Conservation (phyloP, 352 stramenopile genomes). For the Phytopythium montanum region DNA sequence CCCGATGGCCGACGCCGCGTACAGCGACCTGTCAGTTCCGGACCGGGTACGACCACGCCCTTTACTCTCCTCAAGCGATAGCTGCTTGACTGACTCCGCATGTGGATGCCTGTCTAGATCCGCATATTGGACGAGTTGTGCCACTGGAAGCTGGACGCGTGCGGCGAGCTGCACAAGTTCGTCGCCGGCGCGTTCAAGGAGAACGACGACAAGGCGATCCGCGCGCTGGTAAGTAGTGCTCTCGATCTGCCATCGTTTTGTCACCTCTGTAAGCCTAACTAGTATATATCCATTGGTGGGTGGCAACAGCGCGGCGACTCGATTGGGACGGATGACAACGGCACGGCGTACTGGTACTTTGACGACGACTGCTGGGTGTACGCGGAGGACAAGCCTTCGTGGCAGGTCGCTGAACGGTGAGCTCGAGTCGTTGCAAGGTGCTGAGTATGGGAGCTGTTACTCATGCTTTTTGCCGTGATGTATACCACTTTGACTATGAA, state of each 20-base stretch:
- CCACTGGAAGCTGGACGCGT: constrained; percentile 80
- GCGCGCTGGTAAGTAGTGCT: constrained; percentile 44
- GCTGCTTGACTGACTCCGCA: neutral
- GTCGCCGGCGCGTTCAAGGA: constrained; percentile 65
- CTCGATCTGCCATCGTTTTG: neutral
- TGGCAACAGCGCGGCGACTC: constrained; percentile 46
- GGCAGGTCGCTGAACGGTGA: constrained; percentile 48
- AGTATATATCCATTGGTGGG: constrained; percentile 10
- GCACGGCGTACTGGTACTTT: constrained; percentile 84
- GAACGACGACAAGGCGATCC: constrained; percentile 48
- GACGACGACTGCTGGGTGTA: constrained; percentile 85
- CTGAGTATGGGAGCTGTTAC: neutral
- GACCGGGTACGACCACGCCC: constrained; percentile 37
- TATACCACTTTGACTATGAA: neutral
- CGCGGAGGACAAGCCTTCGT: constrained; percentile 64
- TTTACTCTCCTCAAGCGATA: neutral
- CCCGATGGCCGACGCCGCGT: constrained; percentile 51
- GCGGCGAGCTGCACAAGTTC: constrained; percentile 71
- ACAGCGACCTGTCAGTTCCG: constrained; percentile 52
- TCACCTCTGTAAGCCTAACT: neutral
- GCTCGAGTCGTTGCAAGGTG: neutral
- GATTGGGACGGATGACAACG: constrained; percentile 73
- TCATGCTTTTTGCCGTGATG: neutral
- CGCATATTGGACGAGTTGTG: constrained; percentile 79
- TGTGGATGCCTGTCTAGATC: constrained; percentile 24